phyloP scores from a whole-genome alignment of 768 basidiomycete species.

The Sistotremastrum suecicum region DNA sequence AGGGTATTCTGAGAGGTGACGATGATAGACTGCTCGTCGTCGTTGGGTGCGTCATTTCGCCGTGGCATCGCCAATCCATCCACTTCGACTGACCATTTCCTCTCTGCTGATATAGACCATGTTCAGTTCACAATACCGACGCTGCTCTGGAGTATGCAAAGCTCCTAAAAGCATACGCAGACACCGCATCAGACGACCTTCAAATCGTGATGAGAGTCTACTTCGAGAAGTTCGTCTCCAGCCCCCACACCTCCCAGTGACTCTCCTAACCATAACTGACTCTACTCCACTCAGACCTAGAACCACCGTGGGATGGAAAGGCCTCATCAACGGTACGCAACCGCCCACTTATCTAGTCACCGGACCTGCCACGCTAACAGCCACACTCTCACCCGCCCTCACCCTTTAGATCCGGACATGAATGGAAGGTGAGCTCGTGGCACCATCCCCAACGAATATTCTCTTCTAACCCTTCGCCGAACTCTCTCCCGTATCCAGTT shows the following conservation, averaged over 20 bases:
- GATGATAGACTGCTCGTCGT: slow-evolving; percentile 91
- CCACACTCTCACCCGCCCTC: background rate
- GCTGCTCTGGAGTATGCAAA: slow-evolving; percentile 81
- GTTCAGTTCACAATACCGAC: slow-evolving; percentile 85
- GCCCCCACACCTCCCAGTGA: background rate
- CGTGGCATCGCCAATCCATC: background rate
- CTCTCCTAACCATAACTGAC: background rate
- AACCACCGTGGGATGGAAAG: slow-evolving; percentile 98
- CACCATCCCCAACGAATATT: background rate
- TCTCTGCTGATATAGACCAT: slow-evolving; percentile 41
- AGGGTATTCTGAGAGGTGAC: slow-evolving; percentile 67
- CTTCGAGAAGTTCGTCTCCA: slow-evolving; percentile 60
- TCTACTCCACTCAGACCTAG: slow-evolving; percentile 28
- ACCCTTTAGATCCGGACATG: slow-evolving; percentile 60
- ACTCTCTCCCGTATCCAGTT: slow-evolving; percentile 23
- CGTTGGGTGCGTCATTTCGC: slow-evolving; percentile 47
- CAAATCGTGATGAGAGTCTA: slow-evolving; percentile 97
- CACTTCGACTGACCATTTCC: background rate
- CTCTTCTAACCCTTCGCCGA: background rate
- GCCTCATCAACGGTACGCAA: slow-evolving; percentile 69
- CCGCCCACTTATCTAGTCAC: background rate
- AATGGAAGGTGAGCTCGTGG: slow-evolving; percentile 35
- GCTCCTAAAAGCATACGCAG: slow-evolving; percentile 66
- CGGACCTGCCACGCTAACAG: too few species aligned
- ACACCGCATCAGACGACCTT: slow-evolving; percentile 68